Evolutionary conservation across 768 basidiomycete genomes (phyloP).

Genomic region (Boletus rubescentipes): DNA sequence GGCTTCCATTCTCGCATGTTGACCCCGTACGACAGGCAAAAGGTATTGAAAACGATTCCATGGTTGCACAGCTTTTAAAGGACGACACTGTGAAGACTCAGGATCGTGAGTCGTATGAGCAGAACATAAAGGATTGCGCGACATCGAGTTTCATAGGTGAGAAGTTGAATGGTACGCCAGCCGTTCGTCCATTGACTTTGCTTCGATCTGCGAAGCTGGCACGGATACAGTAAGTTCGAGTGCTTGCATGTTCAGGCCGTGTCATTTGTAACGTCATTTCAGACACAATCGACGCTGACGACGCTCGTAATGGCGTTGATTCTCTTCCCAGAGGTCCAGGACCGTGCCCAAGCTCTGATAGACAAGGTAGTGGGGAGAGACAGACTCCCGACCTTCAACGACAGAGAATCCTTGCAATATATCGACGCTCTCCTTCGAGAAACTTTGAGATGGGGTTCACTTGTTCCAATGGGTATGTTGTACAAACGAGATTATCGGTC

Average conservation of each 20-base stretch:
- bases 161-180: background rate
- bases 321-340: constrained; percentile 24
- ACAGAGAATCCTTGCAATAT: constrained; percentile 19
- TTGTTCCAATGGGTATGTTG: constrained; percentile 21
- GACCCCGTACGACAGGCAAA: constrained; percentile 14
- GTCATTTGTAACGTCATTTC: background rate
- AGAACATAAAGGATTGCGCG: constrained; percentile 18
- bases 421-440: constrained; percentile 25
- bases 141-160: constrained; percentile 23
- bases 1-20: background rate
- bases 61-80: constrained; percentile 20
- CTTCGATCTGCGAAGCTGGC: constrained; percentile 11
- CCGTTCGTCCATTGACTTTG: background rate
- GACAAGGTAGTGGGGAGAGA: constrained; percentile 20
- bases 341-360: constrained; percentile 17
- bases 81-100: background rate
- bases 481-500: no score
- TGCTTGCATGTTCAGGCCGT: background rate
- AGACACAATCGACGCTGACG: constrained; percentile 17
- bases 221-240: constrained; percentile 12
- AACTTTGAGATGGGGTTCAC: constrained; percentile 21
- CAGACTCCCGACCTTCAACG: constrained; percentile 17
- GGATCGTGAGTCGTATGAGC: constrained; percentile 15
- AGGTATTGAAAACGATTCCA: constrained; percentile 20
- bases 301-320: constrained; percentile 21